Base-by-base conservation (phyloP, 2,329 filamentous ascomycete genomes). In the Aspergillus tamarii region DNA sequence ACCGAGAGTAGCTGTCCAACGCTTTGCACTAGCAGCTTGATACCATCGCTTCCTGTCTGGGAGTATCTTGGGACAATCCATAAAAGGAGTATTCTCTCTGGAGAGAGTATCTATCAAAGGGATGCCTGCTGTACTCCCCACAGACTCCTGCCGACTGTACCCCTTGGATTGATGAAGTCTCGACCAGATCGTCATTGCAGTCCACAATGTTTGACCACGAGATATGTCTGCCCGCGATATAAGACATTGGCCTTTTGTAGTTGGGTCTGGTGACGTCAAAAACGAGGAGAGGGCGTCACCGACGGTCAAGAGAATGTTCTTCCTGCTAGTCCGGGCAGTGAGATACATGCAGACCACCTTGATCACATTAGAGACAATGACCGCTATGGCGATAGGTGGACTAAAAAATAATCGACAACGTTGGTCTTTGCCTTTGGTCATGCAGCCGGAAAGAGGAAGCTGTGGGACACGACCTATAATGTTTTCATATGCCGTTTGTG, bases 241-340 rank as follows among this genome's bases (percentile, higher is more conserved):
- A 3, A 63, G 57, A 34, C 56, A 64, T 1, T 41, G 30, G 21
- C 52, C 48, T 32, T 58, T 56, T 0, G 61, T 66, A 3, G 32
- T 59, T 30, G 30, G 34, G 50, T 68, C 66, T 10, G 66, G 64
- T 1, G 43, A 12, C 16, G 16, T 23, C 10, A 72, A 50, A 57
- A 74, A 74, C 1, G 66, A 70, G n/a, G 67, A 66, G 30, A 73
- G 53, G 2, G 72, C 71, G 32, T 74, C 72, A 9, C 72, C 72
- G 5, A 70, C 57, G 5, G 69, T 72, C 54, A 73, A 52, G 9
- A 68, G 46, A 10, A 60, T 64, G 19, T 43, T 48, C 11, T 59
- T 52, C 12, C 57, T 46, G 16, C 55, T 30, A 2, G 45, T 28
- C 3, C 45, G 34, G 3, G 59, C 59, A 3, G 61, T 57, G 12